Base-by-base conservation (phyloP, 2,329 filamentous ascomycete species). In the Ophiostoma tasmaniense region DNA sequence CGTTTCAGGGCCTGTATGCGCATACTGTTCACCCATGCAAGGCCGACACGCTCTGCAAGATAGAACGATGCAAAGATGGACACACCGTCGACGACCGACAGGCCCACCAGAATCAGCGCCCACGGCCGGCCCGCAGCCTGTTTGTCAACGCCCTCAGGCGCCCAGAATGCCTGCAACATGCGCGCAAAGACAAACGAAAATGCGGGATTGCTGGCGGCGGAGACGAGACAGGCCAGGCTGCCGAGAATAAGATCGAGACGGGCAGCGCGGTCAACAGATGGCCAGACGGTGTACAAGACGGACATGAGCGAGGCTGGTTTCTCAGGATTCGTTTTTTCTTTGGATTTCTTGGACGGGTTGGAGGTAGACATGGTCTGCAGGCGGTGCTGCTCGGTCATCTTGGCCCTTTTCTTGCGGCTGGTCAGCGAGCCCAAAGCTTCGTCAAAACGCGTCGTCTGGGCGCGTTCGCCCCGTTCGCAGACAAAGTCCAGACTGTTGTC, bases 101-200 rank as follows among this genome's bases (percentile, higher is more conserved):
- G 82, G 0, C 82, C 84, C 0, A 94, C 79, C 5, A 97, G 87
- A 1, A 82, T 81, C 17, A 93, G 77, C 0, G 92, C 89, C 85
- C 92, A 97, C 68, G 79, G 84, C 50, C 84, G 80, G 0, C 89
- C 85, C 8, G 78, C 77, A 10, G 80, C 76, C 0, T 81, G 78
- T 6, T 80, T 76, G 66, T 84, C 83, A 66, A 35, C 83, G 65
- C 83, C 78, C 0, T 77, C 77, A 0, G 81, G 74, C 0, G 84
- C 77, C 77, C 89, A 91, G 76, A 95, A 92, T 0, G 88, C 88
- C 1, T 81, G 78, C 0, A 96, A 83, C 0, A 97, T 83, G 69
- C 89, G 86, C 0, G 92, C 86, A 66, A 97, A 88, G 10, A 90
- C 81, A 75, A 85, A 92, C 0, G 92, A 89, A 74, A 97, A 97